Percentiles rank a stretch among this genome's conserved stretches.
Evolutionary conservation across 768 basidiomycete species (phyloP).

Genomic region (Boletus fagicola): DNA sequence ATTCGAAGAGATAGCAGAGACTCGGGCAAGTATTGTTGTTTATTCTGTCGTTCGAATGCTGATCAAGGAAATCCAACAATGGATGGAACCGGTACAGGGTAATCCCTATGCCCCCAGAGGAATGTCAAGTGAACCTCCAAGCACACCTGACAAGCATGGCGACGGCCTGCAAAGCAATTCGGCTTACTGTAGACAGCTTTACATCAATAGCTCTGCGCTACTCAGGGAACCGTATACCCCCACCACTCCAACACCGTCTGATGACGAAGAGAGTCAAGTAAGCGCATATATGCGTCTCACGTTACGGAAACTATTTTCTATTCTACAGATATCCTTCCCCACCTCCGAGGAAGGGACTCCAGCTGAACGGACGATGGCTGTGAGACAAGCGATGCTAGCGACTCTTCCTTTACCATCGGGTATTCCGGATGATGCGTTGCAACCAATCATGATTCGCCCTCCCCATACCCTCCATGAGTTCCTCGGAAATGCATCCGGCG

Average conservation of each 20-base stretch:
- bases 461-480: constrained; percentile 70
- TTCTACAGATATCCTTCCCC: constrained; percentile 1
- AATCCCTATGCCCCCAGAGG: not conserved
- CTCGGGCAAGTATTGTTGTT: constrained; percentile 1
- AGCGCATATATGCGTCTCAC: constrained; percentile 18
- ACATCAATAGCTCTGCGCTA: constrained; percentile 9
- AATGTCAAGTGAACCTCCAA: not conserved
- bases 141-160: constrained; percentile 22
- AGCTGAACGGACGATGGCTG: constrained; percentile 45
- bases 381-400: constrained; percentile 56
- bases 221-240: constrained; percentile 1
- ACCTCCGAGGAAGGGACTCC: constrained; percentile 1
- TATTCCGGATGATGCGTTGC: constrained; percentile 63
- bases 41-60: not conserved
- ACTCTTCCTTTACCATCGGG: constrained; percentile 61
- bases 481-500: constrained; percentile 54
- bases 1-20: not conserved
- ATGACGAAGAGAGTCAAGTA: constrained; percentile 17
- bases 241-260: not conserved
- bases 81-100: not conserved
- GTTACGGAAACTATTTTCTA: not conserved
- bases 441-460: constrained; percentile 65
- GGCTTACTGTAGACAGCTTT: constrained; percentile 21
- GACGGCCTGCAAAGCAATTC: constrained; percentile 30
- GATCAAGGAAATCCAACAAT: not conserved